phyloP scores from a whole-genome alignment of 192 early-diverging fungal species.

The Umbelopsis isabellina region DNA sequence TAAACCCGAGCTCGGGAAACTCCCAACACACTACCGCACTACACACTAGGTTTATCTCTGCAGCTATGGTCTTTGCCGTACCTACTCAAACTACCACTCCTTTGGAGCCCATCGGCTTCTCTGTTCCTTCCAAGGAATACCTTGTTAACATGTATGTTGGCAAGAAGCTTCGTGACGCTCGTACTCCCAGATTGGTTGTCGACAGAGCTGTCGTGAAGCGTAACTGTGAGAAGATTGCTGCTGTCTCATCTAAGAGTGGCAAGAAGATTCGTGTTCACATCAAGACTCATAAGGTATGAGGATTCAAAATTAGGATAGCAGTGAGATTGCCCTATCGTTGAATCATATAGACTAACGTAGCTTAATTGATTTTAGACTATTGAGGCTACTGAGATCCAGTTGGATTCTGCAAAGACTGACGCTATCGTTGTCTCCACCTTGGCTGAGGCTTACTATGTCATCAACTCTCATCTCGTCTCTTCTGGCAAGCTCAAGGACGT shows the following conservation, averaged over 20 bases:
- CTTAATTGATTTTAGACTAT: slow-evolving; percentile 27
- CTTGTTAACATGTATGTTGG: slow-evolving; percentile 34
- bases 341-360: background rate
- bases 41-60: background rate
- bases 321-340: background rate
- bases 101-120: slow-evolving; percentile 25
- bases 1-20: slow-evolving; percentile 4
- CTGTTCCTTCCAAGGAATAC: slow-evolving; percentile 24
- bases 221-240: slow-evolving; percentile 27
- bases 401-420: slow-evolving; percentile 23
- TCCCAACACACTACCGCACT: background rate
- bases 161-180: slow-evolving; percentile 31
- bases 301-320: background rate
- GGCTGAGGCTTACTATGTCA: slow-evolving; percentile 39
- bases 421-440: slow-evolving; percentile 40
- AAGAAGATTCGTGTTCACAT: slow-evolving; percentile 38
- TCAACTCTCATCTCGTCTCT: slow-evolving; percentile 29
- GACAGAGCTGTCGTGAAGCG: slow-evolving; percentile 31
- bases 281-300: slow-evolving; percentile 42
- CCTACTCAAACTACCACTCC: slow-evolving; percentile 29
- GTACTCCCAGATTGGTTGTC: slow-evolving; percentile 36
- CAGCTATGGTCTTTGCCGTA: background rate
- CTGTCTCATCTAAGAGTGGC: slow-evolving; percentile 9
- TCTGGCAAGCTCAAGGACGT: slow-evolving; percentile 32
- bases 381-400: slow-evolving; percentile 35